Evolutionary conservation across 345 rosid genomes (phyloP), one percentile per base, ranked within the genome.

Genomic region (Eutrema heterophyllum): DNA sequence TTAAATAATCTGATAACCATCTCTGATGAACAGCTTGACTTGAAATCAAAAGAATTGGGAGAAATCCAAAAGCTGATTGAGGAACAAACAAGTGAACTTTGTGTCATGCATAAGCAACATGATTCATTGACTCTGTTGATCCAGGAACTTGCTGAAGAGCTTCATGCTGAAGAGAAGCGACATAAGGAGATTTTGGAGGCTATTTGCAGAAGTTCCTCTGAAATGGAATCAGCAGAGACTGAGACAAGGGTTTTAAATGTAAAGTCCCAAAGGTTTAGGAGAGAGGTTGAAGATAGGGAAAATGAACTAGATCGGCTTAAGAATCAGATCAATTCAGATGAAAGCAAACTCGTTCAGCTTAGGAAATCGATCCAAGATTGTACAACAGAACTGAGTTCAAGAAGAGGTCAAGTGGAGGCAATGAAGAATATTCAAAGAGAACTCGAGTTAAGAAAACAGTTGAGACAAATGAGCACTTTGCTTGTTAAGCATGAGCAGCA

Each of bases 141-240:
- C 49, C 49, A 59, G 45, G 50, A 14, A 59, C 49, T 13, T 3
- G 35, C 58, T 38, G 27, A 46, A 70, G 58, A 59, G 49, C 49
- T 70, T 48, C 50, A 7, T 50, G 15, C 40, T 2, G 26, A 59
- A 50, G 75, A 46, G 50, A 50, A 71, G 67, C 60, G 6, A 27
- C 67, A 27, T 7, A 35, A 36, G 50, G 67, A 71, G 18, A 38
- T 71, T 9, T 15, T 60, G 27, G 67, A 71, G 75, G 16, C 40
- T 36, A 71, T 71, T 27, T 7, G 58, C 39, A 60, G 54, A 71
- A 71, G 58, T 40, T 48, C 50, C 14, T 70, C 30, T 48, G 58
- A 70, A 49, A 14, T 69, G 64, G 46, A 56, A 57, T 44, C 64
- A 30, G 73, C 73, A 13, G 54, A 44, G 64, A n/a, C 36, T 9